Evolutionary conservation across 2,329 filamentous ascomycete species (phyloP).

Genomic region (Claviceps maximensis): DNA sequence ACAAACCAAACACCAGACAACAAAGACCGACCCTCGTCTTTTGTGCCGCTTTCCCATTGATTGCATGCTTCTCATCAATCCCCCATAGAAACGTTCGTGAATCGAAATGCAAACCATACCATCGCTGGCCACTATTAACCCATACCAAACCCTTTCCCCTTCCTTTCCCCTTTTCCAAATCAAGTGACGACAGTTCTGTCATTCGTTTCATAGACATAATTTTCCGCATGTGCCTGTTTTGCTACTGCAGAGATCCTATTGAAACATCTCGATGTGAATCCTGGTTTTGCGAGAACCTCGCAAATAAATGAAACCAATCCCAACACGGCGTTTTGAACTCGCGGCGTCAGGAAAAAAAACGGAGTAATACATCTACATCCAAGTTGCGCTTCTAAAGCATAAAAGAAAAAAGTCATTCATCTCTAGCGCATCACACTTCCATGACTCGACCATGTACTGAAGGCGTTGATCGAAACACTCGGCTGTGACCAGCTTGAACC

Average conservation of each 20-base stretch:
- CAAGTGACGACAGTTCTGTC: background rate
- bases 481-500: conserved; percentile 14
- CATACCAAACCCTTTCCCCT: no score
- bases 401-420: background rate
- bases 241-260: background rate
- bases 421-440: conserved; percentile 12
- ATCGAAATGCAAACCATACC: background rate
- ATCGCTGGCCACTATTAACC: background rate
- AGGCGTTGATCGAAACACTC: conserved; percentile 13
- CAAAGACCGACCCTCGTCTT: background rate
- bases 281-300: background rate
- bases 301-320: background rate
- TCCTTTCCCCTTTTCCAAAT: background rate
- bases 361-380: background rate
- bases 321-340: background rate
- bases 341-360: background rate
- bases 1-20: background rate
- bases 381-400: background rate
- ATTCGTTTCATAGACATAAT: background rate
- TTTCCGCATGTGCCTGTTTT: background rate
- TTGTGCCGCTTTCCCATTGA: background rate
- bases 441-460: conserved; percentile 14
- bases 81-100: background rate
- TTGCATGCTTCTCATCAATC: background rate
- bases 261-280: background rate